Percentiles rank a stretch among this genome's conserved stretches.
Evolutionary conservation across 1,139 yeast genomes (phyloP).

Genomic region (Diutina scorzettiae): DNA sequence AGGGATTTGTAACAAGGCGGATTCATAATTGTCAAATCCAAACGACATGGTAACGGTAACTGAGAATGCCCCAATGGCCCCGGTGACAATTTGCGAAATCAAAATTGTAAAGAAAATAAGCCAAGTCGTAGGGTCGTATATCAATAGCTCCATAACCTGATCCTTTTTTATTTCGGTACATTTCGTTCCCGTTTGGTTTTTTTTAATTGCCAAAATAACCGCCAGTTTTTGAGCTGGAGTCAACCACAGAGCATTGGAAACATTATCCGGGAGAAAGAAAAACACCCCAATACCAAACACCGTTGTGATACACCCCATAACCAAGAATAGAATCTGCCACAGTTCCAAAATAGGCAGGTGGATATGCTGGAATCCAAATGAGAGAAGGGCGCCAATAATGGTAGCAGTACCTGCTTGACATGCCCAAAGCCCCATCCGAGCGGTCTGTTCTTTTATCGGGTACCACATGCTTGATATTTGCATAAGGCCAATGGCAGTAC

Average conservation of each 20-base stretch:
- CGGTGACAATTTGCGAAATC: slow-evolving; percentile 27
- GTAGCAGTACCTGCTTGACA: not conserved
- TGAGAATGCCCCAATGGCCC: slow-evolving; percentile 28
- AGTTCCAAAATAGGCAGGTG: slow-evolving; percentile 2
- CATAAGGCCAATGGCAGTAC: not conserved
- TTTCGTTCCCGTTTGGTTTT: slow-evolving; percentile 19
- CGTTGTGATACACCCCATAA: slow-evolving; percentile 25
- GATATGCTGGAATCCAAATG: slow-evolving; percentile 7
- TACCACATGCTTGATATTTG: slow-evolving; percentile 2
- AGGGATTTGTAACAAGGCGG: slow-evolving; percentile 31
- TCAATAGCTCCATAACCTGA: slow-evolving; percentile 21
- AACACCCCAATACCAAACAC: slow-evolving; percentile 20
- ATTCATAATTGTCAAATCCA: slow-evolving; percentile 21
- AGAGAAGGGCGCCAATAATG: not conserved
- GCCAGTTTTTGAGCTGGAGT: slow-evolving; percentile 23
- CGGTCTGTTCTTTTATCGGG: not conserved
- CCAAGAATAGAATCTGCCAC: slow-evolving; percentile 29
- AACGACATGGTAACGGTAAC: slow-evolving; percentile 27
- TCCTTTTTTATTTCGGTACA: slow-evolving; percentile 16
- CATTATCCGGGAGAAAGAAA: slow-evolving; percentile 26
- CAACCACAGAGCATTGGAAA: slow-evolving; percentile 27
- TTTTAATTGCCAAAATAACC: slow-evolving; percentile 11
- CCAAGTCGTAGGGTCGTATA: slow-evolving; percentile 26
- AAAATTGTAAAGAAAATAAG: slow-evolving; percentile 22
- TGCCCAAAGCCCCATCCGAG: slow-evolving; percentile 2